These are phyloP conservation scores for Asterionellopsis glacialis DNA, from an alignment of 108 stramenopile genomes.

Conservation along the genomic window DNA sequence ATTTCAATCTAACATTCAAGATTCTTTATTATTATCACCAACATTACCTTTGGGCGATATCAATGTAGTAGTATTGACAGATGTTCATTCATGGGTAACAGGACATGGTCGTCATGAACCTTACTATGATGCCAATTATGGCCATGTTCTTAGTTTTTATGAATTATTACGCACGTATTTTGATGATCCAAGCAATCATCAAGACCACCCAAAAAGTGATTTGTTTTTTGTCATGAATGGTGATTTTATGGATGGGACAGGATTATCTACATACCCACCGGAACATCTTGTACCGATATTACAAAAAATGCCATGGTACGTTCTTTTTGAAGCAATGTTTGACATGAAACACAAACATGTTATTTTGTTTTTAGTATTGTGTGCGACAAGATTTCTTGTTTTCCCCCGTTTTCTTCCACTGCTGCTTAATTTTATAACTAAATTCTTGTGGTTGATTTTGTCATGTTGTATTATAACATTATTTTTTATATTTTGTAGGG, in stretches of 20 bases:
- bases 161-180: conserved; percentile 20
- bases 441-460: too few relatives aligned
- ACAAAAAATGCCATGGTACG: conserved; percentile 60
- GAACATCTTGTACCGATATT: conserved; percentile 45
- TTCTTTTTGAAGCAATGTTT: too few relatives aligned
- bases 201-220: conserved; percentile 29
- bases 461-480: too few relatives aligned
- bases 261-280: conserved; percentile 39
- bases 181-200: neutral
- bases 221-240: conserved; percentile 83
- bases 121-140: conserved; percentile 61
- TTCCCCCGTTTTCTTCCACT: too few relatives aligned
- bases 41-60: conserved; percentile 45
- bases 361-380: too few relatives aligned
- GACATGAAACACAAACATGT: too few relatives aligned
- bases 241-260: conserved; percentile 76
- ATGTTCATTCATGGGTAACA: conserved; percentile 74
- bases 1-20: too few relatives aligned
- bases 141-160: conserved; percentile 63
- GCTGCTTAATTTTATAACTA: too few relatives aligned
- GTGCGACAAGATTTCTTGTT: too few relatives aligned
- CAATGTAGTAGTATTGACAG: conserved; percentile 67
- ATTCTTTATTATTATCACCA: conserved; percentile 7
- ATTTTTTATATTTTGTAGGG: too few relatives aligned
- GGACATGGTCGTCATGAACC: conserved; percentile 53